phyloP scores from a whole-genome alignment of 2,329 filamentous ascomycete species.

The Alternaria arborescens region DNA sequence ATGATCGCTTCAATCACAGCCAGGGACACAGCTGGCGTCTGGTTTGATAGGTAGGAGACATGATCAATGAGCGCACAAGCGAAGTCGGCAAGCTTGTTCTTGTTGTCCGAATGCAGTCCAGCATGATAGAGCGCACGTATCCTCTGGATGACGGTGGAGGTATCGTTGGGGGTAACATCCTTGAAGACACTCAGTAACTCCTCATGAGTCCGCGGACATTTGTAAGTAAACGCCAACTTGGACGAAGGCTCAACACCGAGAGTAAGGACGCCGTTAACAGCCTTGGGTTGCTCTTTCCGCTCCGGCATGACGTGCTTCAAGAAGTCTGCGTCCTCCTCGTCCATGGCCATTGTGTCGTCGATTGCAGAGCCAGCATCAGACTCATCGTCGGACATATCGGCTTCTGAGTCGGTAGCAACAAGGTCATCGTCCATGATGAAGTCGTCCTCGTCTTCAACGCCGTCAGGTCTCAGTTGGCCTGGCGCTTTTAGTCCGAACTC shows the following conservation, averaged over 20 bases:
- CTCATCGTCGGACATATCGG: conserved; percentile 47
- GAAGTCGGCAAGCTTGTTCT: conserved; percentile 78
- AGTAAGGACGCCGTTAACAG: conserved; percentile 54
- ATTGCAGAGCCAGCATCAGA: conserved; percentile 44
- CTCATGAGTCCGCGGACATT: conserved; percentile 79
- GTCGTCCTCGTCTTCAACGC: conserved; percentile 89
- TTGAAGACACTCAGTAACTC: conserved; percentile 74
- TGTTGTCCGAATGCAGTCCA: conserved; percentile 84
- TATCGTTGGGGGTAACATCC: conserved; percentile 68
- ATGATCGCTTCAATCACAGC: conserved; percentile 78
- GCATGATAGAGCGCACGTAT: conserved; percentile 94
- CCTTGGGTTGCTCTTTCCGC: conserved; percentile 37
- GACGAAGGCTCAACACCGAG: conserved; percentile 55
- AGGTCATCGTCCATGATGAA: conserved; percentile 91
- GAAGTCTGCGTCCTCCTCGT: conserved; percentile 60
- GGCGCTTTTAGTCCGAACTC: conserved; percentile 69
- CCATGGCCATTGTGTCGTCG: conserved; percentile 50
- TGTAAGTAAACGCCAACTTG: conserved; percentile 80
- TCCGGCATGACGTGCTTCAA: conserved; percentile 54
- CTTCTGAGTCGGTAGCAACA: conserved; percentile 77
- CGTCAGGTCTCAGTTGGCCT: conserved; percentile 53
- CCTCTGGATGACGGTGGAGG: conserved; percentile 83
- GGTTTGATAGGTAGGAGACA: conserved; percentile 65
- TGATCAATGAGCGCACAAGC: conserved; percentile 72
- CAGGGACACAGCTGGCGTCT: conserved; percentile 66